Base-by-base conservation (phyloP, 768 basidiomycete genomes). In the Rhizopogon vinicolor region DNA sequence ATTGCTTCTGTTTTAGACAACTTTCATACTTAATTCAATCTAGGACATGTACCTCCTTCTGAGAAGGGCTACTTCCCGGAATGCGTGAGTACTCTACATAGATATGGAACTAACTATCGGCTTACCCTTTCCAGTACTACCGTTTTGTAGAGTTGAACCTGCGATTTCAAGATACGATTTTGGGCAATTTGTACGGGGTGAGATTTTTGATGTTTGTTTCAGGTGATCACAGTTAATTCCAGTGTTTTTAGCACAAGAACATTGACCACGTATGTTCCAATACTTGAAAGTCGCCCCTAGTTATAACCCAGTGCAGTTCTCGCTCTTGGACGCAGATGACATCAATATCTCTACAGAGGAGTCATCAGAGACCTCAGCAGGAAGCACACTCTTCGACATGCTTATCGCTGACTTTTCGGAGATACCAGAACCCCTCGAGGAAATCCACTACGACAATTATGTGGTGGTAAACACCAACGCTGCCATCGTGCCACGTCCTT, bases 31-130 rank as follows among this genome's bases (percentile, higher is more conserved):
- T 48, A 5, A 14, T 19, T 37, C 14, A 7, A 51, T 19, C 10
- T 7, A 80, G 93, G 93, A 0, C 93, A 96, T 73, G 89, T 96
- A 37, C 92, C 93, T 12, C 91, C 93, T 7, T 86, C 88, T 7
- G 75, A 81, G 50, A 83, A 83, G 12, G 88, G 86, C 67, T 95
- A 88, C 70, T 93, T 87, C 66, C 83, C 87, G 13, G 90, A 91
- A 76, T 93, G 91, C 69, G 89, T 91, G 67, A 74, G 88, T 74
- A 12, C 28, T 37, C 16, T 18, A 22, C 31, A 44, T 12, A 37
- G 31, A 28, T 40, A n/a, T 22, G 5, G 13, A 1, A 31, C 39
- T 9, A 28, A n/a, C 10, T 18, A 31, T 39, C 18, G 22, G 19
- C 44, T 56, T 13, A 48, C 35, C 35, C 14, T 22, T 31, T 45